Evolutionary conservation across 2,329 filamentous ascomycete species (phyloP), one percentile per base, ranked within the genome.

Genomic region (Annulohypoxylon truncatum): DNA sequence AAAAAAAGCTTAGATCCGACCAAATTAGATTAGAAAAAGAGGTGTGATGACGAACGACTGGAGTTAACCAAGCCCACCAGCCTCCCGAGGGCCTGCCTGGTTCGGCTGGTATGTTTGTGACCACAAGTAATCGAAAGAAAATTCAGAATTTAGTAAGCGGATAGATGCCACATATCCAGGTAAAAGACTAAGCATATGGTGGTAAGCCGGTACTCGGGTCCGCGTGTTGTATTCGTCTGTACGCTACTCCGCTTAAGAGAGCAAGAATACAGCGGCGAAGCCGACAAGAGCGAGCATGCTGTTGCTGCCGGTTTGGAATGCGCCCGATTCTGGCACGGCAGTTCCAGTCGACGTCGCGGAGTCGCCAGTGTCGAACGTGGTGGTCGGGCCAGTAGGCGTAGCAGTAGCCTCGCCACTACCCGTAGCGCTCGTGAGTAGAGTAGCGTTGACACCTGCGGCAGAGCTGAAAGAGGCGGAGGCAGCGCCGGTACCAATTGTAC

Each of bases 351-450:
- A 38, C 10, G 29, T 31, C 15, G 63, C 52, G 1, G 67, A 57
- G 40, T 64, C 61, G 54, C 58, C 61, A 9, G 18, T 40, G 33
- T 71, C 58, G 46, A 69, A 64, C 7, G 73, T 69, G 31, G 64
- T 66, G 13, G 67, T 70, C 4, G 72, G 70, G n/a, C 71, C 72
- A 0, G 61, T 67, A 6, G 71, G 70, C 2, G 68, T 66, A 18
- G 64, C 64, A 13, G 69, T 71, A 3, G 69, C 64, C n/a, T 58
- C 67, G 8, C 66, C 61, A 56, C 65, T 42, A 56, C 61, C 15
- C 56, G 46, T 52, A 35, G 26, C 55, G 24, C 46, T 69, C 10
- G 61, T 70, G 2, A 52, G 46, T 2, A 51, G 8, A 15, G 71
- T 74, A 12, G 44, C 44, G 46, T 74, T 73, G 40, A 60, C 61